phyloP scores from a whole-genome alignment of 2,329 filamentous ascomycete species.

The Aspergillus sp. region DNA sequence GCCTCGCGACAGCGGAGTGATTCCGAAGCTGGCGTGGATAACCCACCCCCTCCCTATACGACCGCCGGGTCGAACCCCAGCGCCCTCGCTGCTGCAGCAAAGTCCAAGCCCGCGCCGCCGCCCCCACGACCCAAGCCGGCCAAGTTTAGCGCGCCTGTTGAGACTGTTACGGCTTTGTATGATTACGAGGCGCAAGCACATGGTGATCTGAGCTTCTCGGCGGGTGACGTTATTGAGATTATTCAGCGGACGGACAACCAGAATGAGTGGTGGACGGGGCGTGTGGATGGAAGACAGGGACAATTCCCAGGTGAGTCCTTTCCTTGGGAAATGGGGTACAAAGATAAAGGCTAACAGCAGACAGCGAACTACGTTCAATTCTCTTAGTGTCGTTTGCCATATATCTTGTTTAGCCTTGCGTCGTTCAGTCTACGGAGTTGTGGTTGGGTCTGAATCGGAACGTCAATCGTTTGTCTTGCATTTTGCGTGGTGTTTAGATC shows the following conservation, averaged over 20 bases:
- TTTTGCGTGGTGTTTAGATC: background rate
- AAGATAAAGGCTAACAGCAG: conserved; percentile 9
- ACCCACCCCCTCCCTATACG: conserved; percentile 71
- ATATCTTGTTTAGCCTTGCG: conserved; percentile 8
- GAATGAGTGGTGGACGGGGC: conserved; percentile 97
- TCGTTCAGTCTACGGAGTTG: conserved; percentile 1
- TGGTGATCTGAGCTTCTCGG: conserved; percentile 84
- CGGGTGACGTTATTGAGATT: conserved; percentile 89
- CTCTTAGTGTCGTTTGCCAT: conserved; percentile 22
- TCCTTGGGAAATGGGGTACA: background rate
- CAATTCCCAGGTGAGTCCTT: conserved; percentile 82
- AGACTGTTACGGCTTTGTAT: conserved; percentile 87
- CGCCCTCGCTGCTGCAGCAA: conserved; percentile 55
- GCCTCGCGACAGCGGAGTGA: conserved; percentile 32
- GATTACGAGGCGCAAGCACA: conserved; percentile 96
- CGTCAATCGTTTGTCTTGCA: background rate
- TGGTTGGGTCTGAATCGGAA: background rate
- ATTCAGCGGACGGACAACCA: conserved; percentile 77
- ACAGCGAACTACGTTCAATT: conserved; percentile 39
- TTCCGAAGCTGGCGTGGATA: conserved; percentile 47
- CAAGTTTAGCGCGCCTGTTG: conserved; percentile 66
- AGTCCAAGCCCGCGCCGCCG: conserved; percentile 64
- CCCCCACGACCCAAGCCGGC: conserved; percentile 83
- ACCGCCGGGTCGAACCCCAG: conserved; percentile 37
- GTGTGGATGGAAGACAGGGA: conserved; percentile 72